Conservation (phyloP, 805 yeast species). For the Tetrapisispora pingtungensis region DNA sequence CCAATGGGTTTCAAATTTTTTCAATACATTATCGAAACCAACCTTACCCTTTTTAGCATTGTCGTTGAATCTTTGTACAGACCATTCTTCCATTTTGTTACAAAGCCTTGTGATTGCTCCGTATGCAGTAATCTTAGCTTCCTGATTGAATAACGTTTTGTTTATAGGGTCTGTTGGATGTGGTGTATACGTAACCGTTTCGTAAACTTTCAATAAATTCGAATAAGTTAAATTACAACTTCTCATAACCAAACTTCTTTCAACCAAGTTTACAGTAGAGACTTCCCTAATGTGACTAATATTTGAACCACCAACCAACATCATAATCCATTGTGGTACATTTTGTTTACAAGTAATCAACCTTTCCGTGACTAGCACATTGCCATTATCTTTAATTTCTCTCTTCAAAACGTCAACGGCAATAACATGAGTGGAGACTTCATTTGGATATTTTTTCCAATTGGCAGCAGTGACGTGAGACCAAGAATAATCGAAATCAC, state of each 20-base stretch:
- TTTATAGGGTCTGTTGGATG: slow-evolving; percentile 40
- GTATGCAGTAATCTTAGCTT: slow-evolving; percentile 83
- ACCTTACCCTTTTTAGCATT: slow-evolving; percentile 73
- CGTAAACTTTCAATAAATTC: slow-evolving; percentile 67
- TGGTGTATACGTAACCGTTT: slow-evolving; percentile 75
- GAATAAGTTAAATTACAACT: slow-evolving; percentile 81
- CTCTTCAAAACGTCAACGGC: slow-evolving; percentile 84
- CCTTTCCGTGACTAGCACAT: slow-evolving; percentile 67
- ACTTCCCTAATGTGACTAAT: slow-evolving; percentile 81
- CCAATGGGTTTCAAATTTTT: slow-evolving; percentile 32
- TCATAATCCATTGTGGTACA: slow-evolving; percentile 71
- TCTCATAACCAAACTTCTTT: slow-evolving; percentile 60
- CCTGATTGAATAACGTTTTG: slow-evolving; percentile 62
- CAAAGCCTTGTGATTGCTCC: slow-evolving; percentile 61
- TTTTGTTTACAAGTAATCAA: slow-evolving; percentile 81
- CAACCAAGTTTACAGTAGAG: slow-evolving; percentile 64
- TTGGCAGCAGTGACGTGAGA: slow-evolving; percentile 91
- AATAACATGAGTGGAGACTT: slow-evolving; percentile 80
- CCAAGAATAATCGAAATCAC: slow-evolving; percentile 78
- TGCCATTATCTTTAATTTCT: slow-evolving; percentile 45
- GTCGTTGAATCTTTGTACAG: slow-evolving; percentile 76
- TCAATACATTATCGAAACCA: slow-evolving; percentile 78
- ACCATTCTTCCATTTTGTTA: slow-evolving; percentile 85
- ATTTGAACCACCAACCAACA: slow-evolving; percentile 73
- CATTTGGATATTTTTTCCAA: slow-evolving; percentile 97